Percentiles rank a stretch among this genome's conserved stretches.
phyloP scores from a whole-genome alignment of 2,329 filamentous ascomycete genomes.

The Gremmenia infestans region DNA sequence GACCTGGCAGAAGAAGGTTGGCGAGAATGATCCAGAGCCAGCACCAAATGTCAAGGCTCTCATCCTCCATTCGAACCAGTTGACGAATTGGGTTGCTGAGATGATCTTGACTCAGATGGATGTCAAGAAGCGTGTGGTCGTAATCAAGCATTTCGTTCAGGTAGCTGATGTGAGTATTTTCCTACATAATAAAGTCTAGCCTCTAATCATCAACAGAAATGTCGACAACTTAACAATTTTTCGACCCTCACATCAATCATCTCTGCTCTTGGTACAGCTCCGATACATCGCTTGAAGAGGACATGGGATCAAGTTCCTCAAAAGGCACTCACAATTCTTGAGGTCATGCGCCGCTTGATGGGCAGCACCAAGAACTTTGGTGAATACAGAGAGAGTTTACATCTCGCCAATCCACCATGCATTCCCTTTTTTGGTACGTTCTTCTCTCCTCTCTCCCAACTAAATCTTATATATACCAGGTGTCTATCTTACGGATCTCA shows the following conservation, averaged over 20 bases:
- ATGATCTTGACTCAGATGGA: conserved; percentile 96
- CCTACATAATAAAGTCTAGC: conserved; percentile 17
- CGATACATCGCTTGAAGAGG: conserved; percentile 86
- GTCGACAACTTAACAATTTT: conserved; percentile 88
- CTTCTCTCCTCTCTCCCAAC: conserved; percentile 1
- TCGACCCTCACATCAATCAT: conserved; percentile 97
- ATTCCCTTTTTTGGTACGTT: conserved; percentile 92
- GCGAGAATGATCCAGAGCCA: conserved; percentile 74
- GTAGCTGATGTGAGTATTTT: conserved; percentile 77
- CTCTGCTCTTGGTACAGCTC: conserved; percentile 87
- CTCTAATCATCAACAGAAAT: conserved; percentile 62
- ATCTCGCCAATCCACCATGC: conserved; percentile 90
- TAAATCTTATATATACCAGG: conserved; percentile 44
- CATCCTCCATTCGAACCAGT: conserved; percentile 95
- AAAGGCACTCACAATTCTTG: conserved; percentile 72
- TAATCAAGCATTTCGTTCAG: conserved; percentile 96
- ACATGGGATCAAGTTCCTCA: conserved; percentile 94
- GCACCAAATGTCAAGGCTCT: conserved; percentile 93
- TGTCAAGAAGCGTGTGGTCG: conserved; percentile 90
- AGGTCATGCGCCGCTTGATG: conserved; percentile 92
- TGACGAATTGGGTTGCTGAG: conserved; percentile 99
- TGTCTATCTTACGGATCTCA: conserved; percentile 94
- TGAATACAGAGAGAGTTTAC: conserved; percentile 89
- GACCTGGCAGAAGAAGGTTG: conserved; percentile 96
- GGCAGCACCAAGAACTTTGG: conserved; percentile 97